Evolutionary conservation across 331 rosid species (phyloP), one percentile per base, ranked within the genome.

Genomic region (Acacia concinna): DNA sequence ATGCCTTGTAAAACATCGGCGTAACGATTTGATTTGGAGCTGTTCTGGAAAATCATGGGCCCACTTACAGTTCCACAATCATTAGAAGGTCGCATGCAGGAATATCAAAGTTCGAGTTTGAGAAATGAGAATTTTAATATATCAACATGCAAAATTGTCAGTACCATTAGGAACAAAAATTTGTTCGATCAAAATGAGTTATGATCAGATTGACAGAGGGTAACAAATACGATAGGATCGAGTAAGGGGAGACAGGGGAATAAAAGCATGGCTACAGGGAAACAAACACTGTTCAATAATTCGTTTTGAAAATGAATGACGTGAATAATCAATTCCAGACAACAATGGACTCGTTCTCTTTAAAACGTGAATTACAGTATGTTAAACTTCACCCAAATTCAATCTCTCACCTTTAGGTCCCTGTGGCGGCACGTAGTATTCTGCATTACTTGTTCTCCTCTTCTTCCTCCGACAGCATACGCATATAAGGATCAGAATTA

Each of bases 391-490:
- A 73, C 13, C 8, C 40, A 40, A 41, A 65, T 34, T 17, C 17
- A 38, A 20, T 35, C 21, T 57, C 40, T 81, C 78, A 93, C 98
- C 92, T 91, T 96, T 96, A 64, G 86, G 91, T 44, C 85, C 85
- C 34, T 81, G 84, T 11, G 84, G 73, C 8, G 74, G 74, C 37
- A 6, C 85, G 76, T 89, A 86, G 30, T 35, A 76, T 47, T 85
- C 92, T 32, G 88, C 94, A 54, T 85, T 94, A 31, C 89, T 90
- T 66, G 92, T 91, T 87, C 88, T 89, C 86, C 87, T 96, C 93
- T 88, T 96, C 92, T 88, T 93, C 87, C 87, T 96, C 17, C 84
- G 72, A 34, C 91, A 81, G 69, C 89, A 93, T 32, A 96, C 62
- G 82, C 90, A 91, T 27, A 81, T 68, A 59, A 91, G 14, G 78